Base-by-base conservation (phyloP, 352 stramenopile species). In the Globisporangium cylindrosporum region DNA sequence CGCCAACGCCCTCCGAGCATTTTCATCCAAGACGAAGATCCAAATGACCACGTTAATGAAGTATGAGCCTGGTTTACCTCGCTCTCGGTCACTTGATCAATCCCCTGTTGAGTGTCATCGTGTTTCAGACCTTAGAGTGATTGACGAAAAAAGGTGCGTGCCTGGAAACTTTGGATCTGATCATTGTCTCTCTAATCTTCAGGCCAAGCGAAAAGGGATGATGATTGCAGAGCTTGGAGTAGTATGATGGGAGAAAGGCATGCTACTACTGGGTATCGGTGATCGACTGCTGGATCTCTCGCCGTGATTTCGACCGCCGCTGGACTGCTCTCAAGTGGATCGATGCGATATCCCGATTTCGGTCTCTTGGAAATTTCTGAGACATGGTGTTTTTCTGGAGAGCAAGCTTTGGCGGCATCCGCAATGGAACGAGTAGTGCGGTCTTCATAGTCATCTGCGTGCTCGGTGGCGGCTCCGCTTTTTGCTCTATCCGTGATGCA, bases 301-400 rank as follows among this genome's bases (percentile, higher is more conserved):
- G 76, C 24, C 77, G 74, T 7, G 72, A 63, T 60, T 79, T 82
- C 27, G 81, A 80, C 7, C 84, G 75, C 36, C 80, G 78, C 53
- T 90, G 80, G 29, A 92, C 75, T 27, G 80, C 80, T 22, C 78
- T 76, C 22, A 86, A 49, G 54, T 92, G 81, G 15, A 92, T 71
- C 9, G 76, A 49, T 2, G 84, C 82, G 22, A 92, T 92, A 53
- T 89, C 84, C 67, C 80, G 77, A 74, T 92, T 89, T 9, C 84
- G 82, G 59, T 91, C 84, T 1, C 69, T 60, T 4, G 75, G 78
- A 4, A 70, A 32, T 36, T 71, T 77, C 20, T 70, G 61, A 0
- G 59, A 49, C 22, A 59, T 27, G 9, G 51, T 4, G 4, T 55
- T 38, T 48, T 64, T 59, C 10, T 43, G 22, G 12, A 62, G 49